A percentile compares a stretch with the other conserved stretches of the same genome.
Conservation (phyloP, 352 stramenopile species). For the Phytophthora aleatoria region DNA sequence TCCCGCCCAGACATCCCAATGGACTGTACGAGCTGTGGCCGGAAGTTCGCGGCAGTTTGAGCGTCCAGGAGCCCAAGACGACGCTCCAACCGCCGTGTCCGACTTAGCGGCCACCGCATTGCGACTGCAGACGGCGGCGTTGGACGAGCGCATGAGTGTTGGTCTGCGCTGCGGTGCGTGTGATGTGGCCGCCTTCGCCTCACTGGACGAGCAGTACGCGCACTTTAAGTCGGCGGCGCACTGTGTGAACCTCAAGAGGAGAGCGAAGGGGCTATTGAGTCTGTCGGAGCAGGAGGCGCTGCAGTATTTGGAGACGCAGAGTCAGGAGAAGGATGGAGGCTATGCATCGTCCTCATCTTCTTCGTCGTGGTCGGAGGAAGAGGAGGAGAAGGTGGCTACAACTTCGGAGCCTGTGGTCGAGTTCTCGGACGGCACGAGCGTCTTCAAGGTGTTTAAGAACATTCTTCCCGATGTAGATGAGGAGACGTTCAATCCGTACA, state of each 20-base stretch:
- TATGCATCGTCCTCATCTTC: conserved; percentile 44
- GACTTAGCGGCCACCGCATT: conserved; percentile 31
- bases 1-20: conserved; percentile 45
- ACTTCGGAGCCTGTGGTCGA: conserved; percentile 77
- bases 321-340: conserved; percentile 23
- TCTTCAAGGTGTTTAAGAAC: conserved; percentile 87
- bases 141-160: conserved; percentile 44
- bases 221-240: conserved; percentile 89
- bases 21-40: conserved; percentile 66
- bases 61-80: conserved; percentile 15
- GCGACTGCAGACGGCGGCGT: conserved; percentile 36
- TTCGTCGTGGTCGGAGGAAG: conserved; percentile 33
- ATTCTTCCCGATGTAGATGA: conserved; percentile 51
- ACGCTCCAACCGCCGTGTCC: neutral
- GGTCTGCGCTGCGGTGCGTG: conserved; percentile 78
- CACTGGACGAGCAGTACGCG: conserved; percentile 79
- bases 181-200: conserved; percentile 65
- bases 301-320: conserved; percentile 22
- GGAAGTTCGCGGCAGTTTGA: conserved; percentile 56
- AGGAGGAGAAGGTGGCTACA: conserved; percentile 49
- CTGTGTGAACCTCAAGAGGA: conserved; percentile 82
- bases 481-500: conserved; percentile 68
- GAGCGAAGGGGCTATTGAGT: conserved; percentile 55
- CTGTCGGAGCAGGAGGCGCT: conserved; percentile 48
- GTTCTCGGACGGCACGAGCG: conserved; percentile 71